Evolutionary conservation across 2,329 filamentous ascomycete genomes (phyloP).

Genomic region (Arthrobotrys pseudoclavata): DNA sequence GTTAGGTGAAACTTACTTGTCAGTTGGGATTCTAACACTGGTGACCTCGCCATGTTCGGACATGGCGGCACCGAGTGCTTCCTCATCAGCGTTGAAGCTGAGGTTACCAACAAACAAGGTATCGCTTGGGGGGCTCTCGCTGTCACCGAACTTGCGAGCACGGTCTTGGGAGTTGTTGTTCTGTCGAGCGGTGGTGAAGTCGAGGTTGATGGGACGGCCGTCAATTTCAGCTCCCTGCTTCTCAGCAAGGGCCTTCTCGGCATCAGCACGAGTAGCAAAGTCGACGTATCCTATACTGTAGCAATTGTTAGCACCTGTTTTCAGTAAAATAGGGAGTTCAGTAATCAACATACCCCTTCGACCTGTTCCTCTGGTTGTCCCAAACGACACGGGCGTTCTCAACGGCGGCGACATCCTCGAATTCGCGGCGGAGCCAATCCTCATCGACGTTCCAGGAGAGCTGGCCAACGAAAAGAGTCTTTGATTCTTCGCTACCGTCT

Average conservation of each 20-base stretch:
- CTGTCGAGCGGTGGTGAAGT: constrained; percentile 79
- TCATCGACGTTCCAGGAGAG: constrained; percentile 93
- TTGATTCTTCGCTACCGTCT: constrained; percentile 65
- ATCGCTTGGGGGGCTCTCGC: constrained; percentile 81
- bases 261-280: constrained; percentile 77
- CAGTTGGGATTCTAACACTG: constrained; percentile 88
- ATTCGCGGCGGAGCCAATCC: constrained; percentile 87
- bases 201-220: constrained; percentile 80
- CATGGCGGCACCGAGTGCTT: constrained; percentile 81
- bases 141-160: constrained; percentile 80
- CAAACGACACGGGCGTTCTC: constrained; percentile 83
- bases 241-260: constrained; percentile 78
- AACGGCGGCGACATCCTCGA: constrained; percentile 83
- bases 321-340: neutral
- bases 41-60: constrained; percentile 77
- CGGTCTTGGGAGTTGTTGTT: constrained; percentile 72
- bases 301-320: constrained; percentile 62
- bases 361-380: constrained; percentile 83
- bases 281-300: constrained; percentile 88
- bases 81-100: constrained; percentile 84
- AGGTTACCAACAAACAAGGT: constrained; percentile 95
- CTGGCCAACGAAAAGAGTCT: constrained; percentile 89
- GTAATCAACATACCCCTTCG: constrained; percentile 75
- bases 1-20: constrained; percentile 72
- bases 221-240: constrained; percentile 83